Base-by-base conservation (phyloP, 2,329 filamentous ascomycete genomes). In the Paramyrothecium sp. region DNA sequence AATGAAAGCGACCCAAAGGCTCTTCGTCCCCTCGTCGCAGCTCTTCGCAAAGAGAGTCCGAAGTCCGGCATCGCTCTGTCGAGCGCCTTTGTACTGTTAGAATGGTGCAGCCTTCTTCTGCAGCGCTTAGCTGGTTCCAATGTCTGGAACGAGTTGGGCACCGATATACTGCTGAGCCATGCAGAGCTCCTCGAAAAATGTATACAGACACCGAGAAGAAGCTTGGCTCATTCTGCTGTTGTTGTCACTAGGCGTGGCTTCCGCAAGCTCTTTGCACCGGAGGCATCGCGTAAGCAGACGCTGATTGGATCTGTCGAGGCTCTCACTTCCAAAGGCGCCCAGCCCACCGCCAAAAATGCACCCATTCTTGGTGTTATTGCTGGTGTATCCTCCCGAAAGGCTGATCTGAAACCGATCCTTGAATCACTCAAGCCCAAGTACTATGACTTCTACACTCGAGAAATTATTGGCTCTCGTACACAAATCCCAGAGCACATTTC, bases 81-180 rank as follows among this genome's bases (percentile, higher is more conserved):
- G 48, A 96, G 87, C 73, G 90, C 92, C 5, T 96, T 97, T 70
- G 91, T 96, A 52, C 79, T 99, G 64, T 82, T 95, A 16, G 91
- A 97, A 73, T 99, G 94, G 94, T 92, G 88, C 72, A 90, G 89
- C 58, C 73, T 94, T 57, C 76, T 97, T 53, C 83, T 97, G 64
- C 87, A 93, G 67, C 82, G 89, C 57, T 79, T 92, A 23, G 84
- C 84, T 33, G 81, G 81, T 51, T 84, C 83, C 17, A 69, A 81
- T 11, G 72, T 84, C 48, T 92, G 87, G 88, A 82, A 85, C 53
- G 79, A 79, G 66, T 87, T 87, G 71, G 84, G 85, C 54, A 68
- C 80, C 62, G 87, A 91, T 34, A 75, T 95, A 47, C 75, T 96
- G 26, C 73, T 84, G 34, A 84, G 89, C 52, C 81, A 89, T 70